A percentile compares a stretch with the other conserved stretches of the same genome.
phyloP scores from a whole-genome alignment of 2,329 filamentous ascomycete species.

The Pyricularia sp. region DNA sequence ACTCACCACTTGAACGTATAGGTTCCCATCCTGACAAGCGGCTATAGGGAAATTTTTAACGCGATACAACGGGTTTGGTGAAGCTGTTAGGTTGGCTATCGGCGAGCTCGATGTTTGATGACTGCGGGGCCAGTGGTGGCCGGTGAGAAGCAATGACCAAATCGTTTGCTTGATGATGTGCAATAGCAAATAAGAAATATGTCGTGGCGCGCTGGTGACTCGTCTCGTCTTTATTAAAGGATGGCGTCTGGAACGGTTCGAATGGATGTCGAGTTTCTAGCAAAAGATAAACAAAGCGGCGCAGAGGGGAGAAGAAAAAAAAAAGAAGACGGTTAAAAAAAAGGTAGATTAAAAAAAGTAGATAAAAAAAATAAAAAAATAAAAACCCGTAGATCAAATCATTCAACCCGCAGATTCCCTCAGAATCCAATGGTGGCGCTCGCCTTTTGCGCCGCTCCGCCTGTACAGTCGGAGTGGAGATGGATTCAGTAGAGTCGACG shows the following conservation, averaged over 20 bases:
- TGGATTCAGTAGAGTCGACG: neutral
- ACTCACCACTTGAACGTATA: slow-evolving; percentile 65
- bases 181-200: neutral
- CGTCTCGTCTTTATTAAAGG: neutral
- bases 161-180: neutral
- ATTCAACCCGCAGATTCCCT: neutral
- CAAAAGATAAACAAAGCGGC: neutral
- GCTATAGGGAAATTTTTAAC: neutral
- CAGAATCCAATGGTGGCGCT: neutral
- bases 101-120: neutral
- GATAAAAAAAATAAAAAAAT: neutral
- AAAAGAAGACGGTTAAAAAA: neutral
- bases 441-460: neutral
- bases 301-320: neutral
- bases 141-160: neutral
- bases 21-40: slow-evolving; percentile 42
- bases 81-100: neutral
- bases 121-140: neutral
- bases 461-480: neutral
- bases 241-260: neutral
- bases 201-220: neutral
- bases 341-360: neutral
- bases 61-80: neutral
- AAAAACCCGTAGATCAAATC: neutral
- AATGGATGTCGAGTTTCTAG: neutral